A percentile compares a stretch with the other conserved stretches of the same genome.
phyloP scores from a whole-genome alignment of 2,329 filamentous ascomycete genomes.

The Epichloe coenophiala region DNA sequence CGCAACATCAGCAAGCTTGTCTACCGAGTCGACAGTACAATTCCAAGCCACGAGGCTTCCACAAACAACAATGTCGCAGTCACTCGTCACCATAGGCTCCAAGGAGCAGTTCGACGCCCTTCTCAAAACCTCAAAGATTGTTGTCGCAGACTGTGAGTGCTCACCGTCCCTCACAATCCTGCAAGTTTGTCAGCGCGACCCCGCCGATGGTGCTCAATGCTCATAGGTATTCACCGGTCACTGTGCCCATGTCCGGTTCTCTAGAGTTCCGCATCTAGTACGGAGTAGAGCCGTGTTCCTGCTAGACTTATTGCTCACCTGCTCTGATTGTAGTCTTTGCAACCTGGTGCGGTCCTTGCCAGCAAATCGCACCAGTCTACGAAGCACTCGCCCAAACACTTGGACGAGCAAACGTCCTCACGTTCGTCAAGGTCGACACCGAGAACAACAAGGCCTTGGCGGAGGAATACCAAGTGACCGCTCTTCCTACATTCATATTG shows the following conservation, averaged over 20 bases:
- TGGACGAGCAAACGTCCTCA: slow-evolving; percentile 57
- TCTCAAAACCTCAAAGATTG: slow-evolving; percentile 59
- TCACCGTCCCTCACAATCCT: slow-evolving; percentile 9
- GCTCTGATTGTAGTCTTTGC: slow-evolving; percentile 56
- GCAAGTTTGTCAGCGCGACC: not conserved
- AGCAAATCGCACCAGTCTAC: slow-evolving; percentile 70
- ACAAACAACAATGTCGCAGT: slow-evolving; percentile 15
- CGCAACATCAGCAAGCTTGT: not conserved
- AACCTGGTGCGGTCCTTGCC: slow-evolving; percentile 76
- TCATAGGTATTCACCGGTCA: not conserved
- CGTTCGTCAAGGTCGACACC: slow-evolving; percentile 78
- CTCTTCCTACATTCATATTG: slow-evolving; percentile 84
- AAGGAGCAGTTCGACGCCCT: slow-evolving; percentile 52
- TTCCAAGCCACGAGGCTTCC: not conserved
- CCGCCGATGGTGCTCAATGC: not conserved
- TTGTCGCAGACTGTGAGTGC: slow-evolving; percentile 75
- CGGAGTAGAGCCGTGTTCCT: not conserved
- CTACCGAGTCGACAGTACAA: not conserved
- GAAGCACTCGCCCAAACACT: slow-evolving; percentile 61
- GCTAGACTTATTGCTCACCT: slow-evolving; percentile 7
- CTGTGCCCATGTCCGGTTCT: not conserved
- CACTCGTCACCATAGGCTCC: slow-evolving; percentile 25
- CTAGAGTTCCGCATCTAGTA: not conserved
- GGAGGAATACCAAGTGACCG: slow-evolving; percentile 58
- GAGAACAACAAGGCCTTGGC: slow-evolving; percentile 65